Conservation (phyloP, 1,284 basidiomycete genomes). For the Sanguinoderma infundibulare region DNA sequence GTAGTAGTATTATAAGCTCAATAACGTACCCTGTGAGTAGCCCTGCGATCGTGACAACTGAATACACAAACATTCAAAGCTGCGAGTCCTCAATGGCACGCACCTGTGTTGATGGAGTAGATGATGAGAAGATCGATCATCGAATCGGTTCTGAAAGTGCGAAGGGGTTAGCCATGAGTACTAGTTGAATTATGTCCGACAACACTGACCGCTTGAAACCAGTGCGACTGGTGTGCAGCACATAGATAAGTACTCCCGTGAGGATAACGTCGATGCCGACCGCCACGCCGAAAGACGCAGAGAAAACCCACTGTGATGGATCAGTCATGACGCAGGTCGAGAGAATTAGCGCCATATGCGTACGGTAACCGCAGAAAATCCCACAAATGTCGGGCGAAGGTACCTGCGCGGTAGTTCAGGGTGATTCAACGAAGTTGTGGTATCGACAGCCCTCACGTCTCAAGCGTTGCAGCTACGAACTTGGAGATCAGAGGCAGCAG, state of each 20-base stretch:
- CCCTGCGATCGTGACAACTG: neutral
- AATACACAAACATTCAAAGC: neutral
- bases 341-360: too few species aligned
- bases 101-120: constrained; percentile 1
- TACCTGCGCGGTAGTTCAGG: too few species aligned
- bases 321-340: too few species aligned
- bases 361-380: too few species aligned
- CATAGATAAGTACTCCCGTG: neutral
- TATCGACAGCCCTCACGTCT: too few species aligned
- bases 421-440: too few species aligned
- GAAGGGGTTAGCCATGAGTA: neutral
- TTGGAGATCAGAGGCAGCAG: too few species aligned
- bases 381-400: too few species aligned
- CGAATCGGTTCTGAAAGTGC: neutral
- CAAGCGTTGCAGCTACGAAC: too few species aligned
- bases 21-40: neutral
- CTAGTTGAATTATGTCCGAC: too few species aligned
- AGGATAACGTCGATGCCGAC: neutral
- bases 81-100: neutral
- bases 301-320: neutral
- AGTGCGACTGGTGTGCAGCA: neutral
- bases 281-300: neutral
- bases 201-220: neutral
- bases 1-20: neutral
- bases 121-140: neutral